Evolutionary conservation across 2,329 filamentous ascomycete species (phyloP), one percentile per base, ranked within the genome.

Genomic region (Leptoxyphium fumago): DNA sequence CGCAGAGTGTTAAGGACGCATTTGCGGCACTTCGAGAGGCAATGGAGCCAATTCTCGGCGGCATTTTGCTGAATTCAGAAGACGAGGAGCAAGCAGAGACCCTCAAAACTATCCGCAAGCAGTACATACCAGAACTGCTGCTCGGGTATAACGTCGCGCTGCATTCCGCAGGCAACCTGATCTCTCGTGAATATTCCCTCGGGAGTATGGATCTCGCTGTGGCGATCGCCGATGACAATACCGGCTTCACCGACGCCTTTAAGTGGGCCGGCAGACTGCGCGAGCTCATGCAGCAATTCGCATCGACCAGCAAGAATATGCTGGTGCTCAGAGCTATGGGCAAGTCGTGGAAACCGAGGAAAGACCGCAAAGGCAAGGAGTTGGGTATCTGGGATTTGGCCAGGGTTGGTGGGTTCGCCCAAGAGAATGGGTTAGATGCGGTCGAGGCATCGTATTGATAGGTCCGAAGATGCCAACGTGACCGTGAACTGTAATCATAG

Each of bases 171-270:
- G 86, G 85, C 2, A 79, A 78, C 40, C 73, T 77, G 41, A 68
- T 93, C 38, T 81, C 78, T 39, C 78, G 86, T 38, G 84, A 89
- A 46, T 75, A 82, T 51, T 71, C 94, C 14, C 72, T 91, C 21
- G 80, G 89, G 57, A 84, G 81, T 55, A 89, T 98, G 83, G 84
- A 94, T 46, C 69, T 98, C 13, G 80, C 86, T 1, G 78, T 80
- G 1, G 60, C 79, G 2, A 74, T 94, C 42, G 85, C 89, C 2
- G 78, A 82, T 45, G 51, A 52, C 17, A 36, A 26, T 26, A 55
- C 47, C 34, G 51, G 54, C 8, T 47, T 71, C 17, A 58, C 63
- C 15, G 54, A 57, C 21, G 50, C 56, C 28, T 64, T 71, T 43
- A 40, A 64, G 29, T 45, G 62, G 38, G 63, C 64, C 1, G 61